phyloP scores from a whole-genome alignment of 345 rosid genomes.

The Hibiscus trionum region DNA sequence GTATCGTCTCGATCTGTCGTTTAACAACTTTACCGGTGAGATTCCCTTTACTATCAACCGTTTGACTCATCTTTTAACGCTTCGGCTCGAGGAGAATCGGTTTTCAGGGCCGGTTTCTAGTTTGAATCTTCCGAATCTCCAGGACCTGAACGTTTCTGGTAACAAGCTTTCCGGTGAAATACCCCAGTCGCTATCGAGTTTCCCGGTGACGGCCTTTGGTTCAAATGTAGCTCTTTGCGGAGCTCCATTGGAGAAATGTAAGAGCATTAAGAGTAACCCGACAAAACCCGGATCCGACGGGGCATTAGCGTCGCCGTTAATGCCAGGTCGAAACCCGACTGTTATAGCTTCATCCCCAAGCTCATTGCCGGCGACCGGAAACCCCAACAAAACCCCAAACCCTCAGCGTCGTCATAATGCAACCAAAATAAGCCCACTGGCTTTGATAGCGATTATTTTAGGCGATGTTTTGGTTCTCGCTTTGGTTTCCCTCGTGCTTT shows the following conservation, averaged over 20 bases:
- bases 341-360: constrained; percentile 61
- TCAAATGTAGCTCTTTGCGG: constrained; percentile 65
- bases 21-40: constrained; percentile 66
- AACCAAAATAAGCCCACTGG: constrained; percentile 43
- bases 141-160: constrained; percentile 68
- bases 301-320: constrained; percentile 51
- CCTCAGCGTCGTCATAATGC: constrained; percentile 16
- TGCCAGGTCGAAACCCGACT: constrained; percentile 32
- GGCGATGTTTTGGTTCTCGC: constrained; percentile 61
- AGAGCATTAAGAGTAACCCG: constrained; percentile 30
- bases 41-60: constrained; percentile 39
- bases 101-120: constrained; percentile 48
- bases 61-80: constrained; percentile 70
- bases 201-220: constrained; percentile 50
- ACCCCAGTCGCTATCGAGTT: constrained; percentile 53
- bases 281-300: constrained; percentile 57
- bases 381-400: constrained; percentile 14
- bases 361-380: constrained; percentile 26
- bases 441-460: constrained; percentile 55
- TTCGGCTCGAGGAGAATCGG: constrained; percentile 55
- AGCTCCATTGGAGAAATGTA: constrained; percentile 46
- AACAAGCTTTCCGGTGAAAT: constrained; percentile 60
- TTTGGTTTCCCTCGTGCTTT: constrained; percentile 62
- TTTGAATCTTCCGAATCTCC: constrained; percentile 44
- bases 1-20: constrained; percentile 80